Base-by-base conservation (phyloP, 1,284 basidiomycete genomes). In the Laetiporus sulphureus region DNA sequence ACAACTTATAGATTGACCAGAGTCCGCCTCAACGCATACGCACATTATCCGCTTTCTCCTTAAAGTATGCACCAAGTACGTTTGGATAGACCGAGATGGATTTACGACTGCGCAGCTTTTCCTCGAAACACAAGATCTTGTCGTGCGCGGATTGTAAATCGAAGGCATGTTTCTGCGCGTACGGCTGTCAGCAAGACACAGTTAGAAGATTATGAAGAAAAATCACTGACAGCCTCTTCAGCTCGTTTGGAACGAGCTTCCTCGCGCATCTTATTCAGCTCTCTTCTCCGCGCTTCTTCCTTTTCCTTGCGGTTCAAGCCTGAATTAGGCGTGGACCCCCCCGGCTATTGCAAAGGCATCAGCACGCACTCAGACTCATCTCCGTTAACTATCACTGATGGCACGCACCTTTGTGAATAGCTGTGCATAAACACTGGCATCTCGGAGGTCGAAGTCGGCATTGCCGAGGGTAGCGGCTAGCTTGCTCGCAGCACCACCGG, bases 111-210 rank as follows among this genome's bases (percentile, higher is more conserved):
- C 67, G 65, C 16, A 86, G 48, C 33, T 65, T 65, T 42, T 81
- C 77, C 53, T 85, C 83, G 46, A 82, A 87, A 2, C 67, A 65
- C 13, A 69, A 60, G 31, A 88, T 80, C 59, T 82, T 85, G 48
- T 87, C 82, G 12, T 69, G 68, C 42, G 82, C 74, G 0, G 69
- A 70, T 58, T 84, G 81, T n/a, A 88, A 60, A 58, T 86, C 79
- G 52, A 88, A 88, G 0, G 68, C 63, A 24, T 67, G 63, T 44
- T 67, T 69, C 84, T 87, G 20, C 13, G 32, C 32, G 15, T 12
- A n/a, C n/a, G n/a, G n/a, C n/a, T n/a, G n/a, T n/a, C n/a, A n/a
- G n/a, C n/a, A n/a, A n/a, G n/a, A n/a, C n/a, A n/a, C n/a, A n/a
- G n/a, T n/a, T n/a, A n/a, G n/a, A n/a, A n/a, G n/a, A n/a, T 23